Percentiles rank a stretch among this genome's conserved stretches.
Evolutionary conservation across 805 yeast species (phyloP).

Genomic region (Yarrowia phangngaensis): DNA sequence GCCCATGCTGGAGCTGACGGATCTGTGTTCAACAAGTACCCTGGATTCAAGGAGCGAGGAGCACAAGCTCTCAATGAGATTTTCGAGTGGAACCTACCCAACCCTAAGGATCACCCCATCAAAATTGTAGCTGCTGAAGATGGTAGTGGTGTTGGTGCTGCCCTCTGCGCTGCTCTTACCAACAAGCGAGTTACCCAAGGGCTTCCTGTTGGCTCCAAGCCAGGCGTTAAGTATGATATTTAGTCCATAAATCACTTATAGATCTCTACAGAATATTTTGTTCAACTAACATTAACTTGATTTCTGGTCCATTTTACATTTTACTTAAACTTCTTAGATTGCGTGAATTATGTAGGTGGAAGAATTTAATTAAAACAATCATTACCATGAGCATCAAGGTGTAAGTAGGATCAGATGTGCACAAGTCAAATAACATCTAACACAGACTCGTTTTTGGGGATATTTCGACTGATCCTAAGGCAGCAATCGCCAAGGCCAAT

Average conservation of each 20-base stretch:
- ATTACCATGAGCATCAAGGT: conserved; percentile 18
- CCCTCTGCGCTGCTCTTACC: conserved; percentile 93
- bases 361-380: not conserved
- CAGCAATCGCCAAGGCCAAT: conserved; percentile 20
- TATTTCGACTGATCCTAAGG: conserved; percentile 6
- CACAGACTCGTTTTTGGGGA: conserved; percentile 26
- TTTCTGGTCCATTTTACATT: no score
- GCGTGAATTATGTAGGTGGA: not conserved
- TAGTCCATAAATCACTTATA: conserved; percentile 5
- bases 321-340: not conserved
- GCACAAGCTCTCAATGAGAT: conserved; percentile 85
- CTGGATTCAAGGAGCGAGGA: conserved; percentile 84
- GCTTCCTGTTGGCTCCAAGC: conserved; percentile 37
- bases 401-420: conserved; percentile 2
- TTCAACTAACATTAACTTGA: no score
- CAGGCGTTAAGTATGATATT: conserved; percentile 21
- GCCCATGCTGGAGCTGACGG: conserved; percentile 96
- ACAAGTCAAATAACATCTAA: not conserved
- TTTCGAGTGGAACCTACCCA: conserved; percentile 64
- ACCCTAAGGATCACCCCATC: conserved; percentile 67
- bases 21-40: conserved; percentile 90
- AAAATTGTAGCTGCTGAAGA: conserved; percentile 89
- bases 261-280: not conserved
- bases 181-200: conserved; percentile 71
- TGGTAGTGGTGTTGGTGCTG: conserved; percentile 99